Base-by-base conservation (phyloP, 1,284 basidiomycete species). In the Acaromyces ingoldii region DNA sequence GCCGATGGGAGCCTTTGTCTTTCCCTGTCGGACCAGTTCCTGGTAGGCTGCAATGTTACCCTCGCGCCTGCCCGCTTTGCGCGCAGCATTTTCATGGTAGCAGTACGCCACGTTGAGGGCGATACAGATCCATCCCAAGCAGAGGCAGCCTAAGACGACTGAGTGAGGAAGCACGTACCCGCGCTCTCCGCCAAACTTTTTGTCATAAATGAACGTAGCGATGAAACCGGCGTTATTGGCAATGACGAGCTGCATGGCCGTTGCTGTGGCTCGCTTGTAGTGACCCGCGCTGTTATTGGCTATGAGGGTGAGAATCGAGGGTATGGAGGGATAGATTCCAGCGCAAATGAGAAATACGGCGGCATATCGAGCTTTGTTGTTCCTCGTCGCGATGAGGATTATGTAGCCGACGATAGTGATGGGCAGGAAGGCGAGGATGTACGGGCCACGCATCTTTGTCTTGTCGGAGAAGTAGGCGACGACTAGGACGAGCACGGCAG, bases 401-500 rank as follows among this genome's bases (percentile, higher is more conserved):
- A 68, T 68, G 55, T 72, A 76, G 13, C 65, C 64, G 24, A 75
- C 66, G 58, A 75, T 71, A 2, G 72, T 57, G 11, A 76, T 51
- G 1, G 75, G 75, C 7, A 76, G 58, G 45, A 73, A 65, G 4
- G 54, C 51, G 17, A 76, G 63, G 52, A 76, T 75, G 60, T 70
- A 63, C 0, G 74, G 72, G 2, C 73, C 76, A 31, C 76, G 62
- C 46, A 63, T 60, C 49, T 72, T 62, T 41, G 63, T 57, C 22
- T 64, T 59, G 62, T 78, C 77, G 19, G 77, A 76, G 11, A 68
- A 43, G 45, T 59, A 74, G 13, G 76, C 75, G 5, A 71, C 66
- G 26, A 63, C 33, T 45, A 78, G 50, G n/a, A 72, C 74, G 30
- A 63, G 42, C 36, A 70, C 52, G n/a, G 74, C 67, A 3, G 74